A percentile compares a stretch with the other conserved stretches of the same genome.
Conservation (phyloP, 495 filamentous ascomycete genomes). For the Lindgomyces ingoldianus region DNA sequence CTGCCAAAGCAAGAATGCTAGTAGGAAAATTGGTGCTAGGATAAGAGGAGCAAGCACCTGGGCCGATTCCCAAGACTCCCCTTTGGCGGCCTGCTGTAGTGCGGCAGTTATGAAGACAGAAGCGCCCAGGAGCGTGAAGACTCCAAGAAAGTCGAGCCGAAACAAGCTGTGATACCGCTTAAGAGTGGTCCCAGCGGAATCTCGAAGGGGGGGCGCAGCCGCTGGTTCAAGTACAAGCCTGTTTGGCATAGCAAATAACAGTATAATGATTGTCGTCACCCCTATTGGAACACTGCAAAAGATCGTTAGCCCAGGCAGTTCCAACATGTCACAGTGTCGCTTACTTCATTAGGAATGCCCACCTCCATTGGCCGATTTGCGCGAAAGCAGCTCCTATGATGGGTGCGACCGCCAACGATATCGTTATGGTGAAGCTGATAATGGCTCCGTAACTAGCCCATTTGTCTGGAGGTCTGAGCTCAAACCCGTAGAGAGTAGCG, state of each 20-base stretch:
- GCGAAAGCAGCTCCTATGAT: constrained; percentile 49
- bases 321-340: not conserved
- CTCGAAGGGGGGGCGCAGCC: not conserved
- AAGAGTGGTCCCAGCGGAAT: not conserved
- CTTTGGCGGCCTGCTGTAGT: constrained; percentile 19
- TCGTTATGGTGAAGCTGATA: constrained; percentile 40
- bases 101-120: constrained; percentile 18
- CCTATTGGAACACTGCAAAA: not conserved
- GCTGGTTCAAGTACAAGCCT: not conserved
- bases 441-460: constrained; percentile 44
- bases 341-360: constrained; percentile 32
- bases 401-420: constrained; percentile 50
- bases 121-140: constrained; percentile 6
- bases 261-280: not conserved
- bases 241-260: not conserved
- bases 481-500: constrained; percentile 14
- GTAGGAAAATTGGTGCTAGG: not conserved
- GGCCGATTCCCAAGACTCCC: constrained; percentile 6
- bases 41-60: constrained; percentile 13
- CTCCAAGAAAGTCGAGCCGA: constrained; percentile 25
- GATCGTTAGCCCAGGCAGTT: not conserved
- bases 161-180: not conserved
- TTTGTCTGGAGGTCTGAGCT: constrained; percentile 48
- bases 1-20: constrained; percentile 19
- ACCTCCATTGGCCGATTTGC: constrained; percentile 47